Base-by-base conservation (phyloP, 805 yeast species). In the Tetrapisispora pingtungensis region DNA sequence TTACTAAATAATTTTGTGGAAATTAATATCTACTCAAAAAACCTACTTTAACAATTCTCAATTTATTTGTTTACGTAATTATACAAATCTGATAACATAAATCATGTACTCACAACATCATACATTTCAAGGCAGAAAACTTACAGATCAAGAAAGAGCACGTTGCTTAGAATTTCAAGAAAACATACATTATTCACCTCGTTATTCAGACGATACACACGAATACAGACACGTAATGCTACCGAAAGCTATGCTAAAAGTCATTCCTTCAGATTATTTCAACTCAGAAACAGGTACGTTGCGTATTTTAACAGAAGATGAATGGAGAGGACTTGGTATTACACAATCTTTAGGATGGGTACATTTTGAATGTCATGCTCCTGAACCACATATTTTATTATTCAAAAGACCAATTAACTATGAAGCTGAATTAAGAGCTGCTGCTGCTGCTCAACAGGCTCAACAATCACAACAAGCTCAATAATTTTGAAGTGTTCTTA, bases 281-380 rank as follows among this genome's bases (percentile, higher is more conserved):
- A 82, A 84, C 58, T 80, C 88, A 1, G 95, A 89, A 47, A 86
- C 95, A 2, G 97, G 97, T 5, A 93, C 98, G 0, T 72, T 93
- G 54, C 79, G 96, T 52, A 86, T 93, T 36, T 69, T 93, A 33
- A 66, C 84, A 40, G 99, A 93, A 64, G 97, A 93, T 53, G 99
- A 93, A 66, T 93, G 99, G 99, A 75, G 99, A 64, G 97, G 97
- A 1, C 69, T 93, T 41, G 99, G 99, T 2, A 88, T 93, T 57
- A 93, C 97, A 7, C 99, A 93, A 65, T 84, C 95, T 32, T 70
- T 93, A 48, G 98, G 98, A 1, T 93, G 98, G 98, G 93, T 75
- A 44, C 98, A 93, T 65, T 93, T 90, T 60, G 98, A 93, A 58
- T 89, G 96, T 35, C 98, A 93, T 63, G 84, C 97, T 1, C 99